phyloP scores from a whole-genome alignment of 1,284 basidiomycete genomes.

The Trichosporon sp. region DNA sequence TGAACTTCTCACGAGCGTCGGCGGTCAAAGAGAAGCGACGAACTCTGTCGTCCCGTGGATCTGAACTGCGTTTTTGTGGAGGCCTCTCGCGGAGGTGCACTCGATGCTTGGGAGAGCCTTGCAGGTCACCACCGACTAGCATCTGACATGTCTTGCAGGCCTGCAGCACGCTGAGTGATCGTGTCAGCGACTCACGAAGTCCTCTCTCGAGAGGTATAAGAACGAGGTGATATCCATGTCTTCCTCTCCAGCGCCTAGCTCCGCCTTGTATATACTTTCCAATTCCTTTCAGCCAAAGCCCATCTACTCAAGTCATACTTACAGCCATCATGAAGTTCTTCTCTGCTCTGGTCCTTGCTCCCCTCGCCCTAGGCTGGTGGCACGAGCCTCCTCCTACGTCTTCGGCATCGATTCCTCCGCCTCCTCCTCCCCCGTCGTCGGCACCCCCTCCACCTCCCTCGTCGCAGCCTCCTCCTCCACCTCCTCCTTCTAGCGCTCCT shows the following conservation, averaged over 20 bases:
- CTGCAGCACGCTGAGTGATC: too few species aligned
- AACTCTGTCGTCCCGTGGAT: background rate
- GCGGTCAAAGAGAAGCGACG: background rate
- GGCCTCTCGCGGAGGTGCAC: background rate
- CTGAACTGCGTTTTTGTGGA: background rate
- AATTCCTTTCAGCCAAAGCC: too few species aligned
- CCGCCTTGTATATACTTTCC: too few species aligned
- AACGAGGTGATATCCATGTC: background rate
- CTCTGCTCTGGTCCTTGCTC: background rate
- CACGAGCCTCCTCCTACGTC: too few species aligned
- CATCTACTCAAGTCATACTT: background rate
- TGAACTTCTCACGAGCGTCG: background rate
- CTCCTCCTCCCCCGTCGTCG: too few species aligned
- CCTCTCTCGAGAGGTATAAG: background rate
- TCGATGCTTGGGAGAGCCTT: too few species aligned
- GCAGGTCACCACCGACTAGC: too few species aligned
- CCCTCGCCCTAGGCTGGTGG: too few species aligned
- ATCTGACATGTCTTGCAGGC: too few species aligned
- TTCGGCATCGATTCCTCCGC: too few species aligned
- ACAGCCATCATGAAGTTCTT: background rate
- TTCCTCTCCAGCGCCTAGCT: background rate
- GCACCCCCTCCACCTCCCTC: too few species aligned
- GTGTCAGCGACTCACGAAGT: background rate
- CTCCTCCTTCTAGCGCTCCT: background rate
- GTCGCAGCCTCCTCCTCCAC: too few species aligned